Base-by-base conservation (phyloP, 2,329 filamentous ascomycete species). In the Pyrenochaeta sp. region DNA sequence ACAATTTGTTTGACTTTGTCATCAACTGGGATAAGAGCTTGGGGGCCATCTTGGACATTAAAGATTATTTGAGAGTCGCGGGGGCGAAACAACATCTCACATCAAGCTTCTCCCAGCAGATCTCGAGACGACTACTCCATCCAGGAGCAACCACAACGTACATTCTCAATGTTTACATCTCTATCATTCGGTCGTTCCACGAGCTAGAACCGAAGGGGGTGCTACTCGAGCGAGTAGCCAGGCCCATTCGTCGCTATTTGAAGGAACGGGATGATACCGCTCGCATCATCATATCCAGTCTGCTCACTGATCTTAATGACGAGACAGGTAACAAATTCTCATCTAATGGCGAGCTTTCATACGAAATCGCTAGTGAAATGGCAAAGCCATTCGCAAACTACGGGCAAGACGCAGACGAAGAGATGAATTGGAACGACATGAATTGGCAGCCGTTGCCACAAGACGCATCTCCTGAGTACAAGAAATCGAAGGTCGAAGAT, bases 391-490 rank as follows among this genome's bases (percentile, higher is more conserved):
- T 84, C 9, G 81, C 82, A 17, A 77, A 80, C 7, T 84, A 87
- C 21, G 87, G 57, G 63, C 62, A 80, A 66, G 71, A 83, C 58
- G 62, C 76, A 15, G 75, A 81, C 32, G 79, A 83, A n/a, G 90
- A 91, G 46, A 82, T 95, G 14, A 91, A 96, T 73, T 98, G 91
- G 89, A 85, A 92, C 68, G 93, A 99, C 73, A 90, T 97, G 88
- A 85, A 87, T 7, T 99, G 95, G 95, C 82, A 92, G 31, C 95
- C 95, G 1, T 91, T 97, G 66, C 95, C 95, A 0, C 88, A 96
- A 33, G 95, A 99, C 71, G 95, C 95, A 1, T 92, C 92, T 9
- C 90, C 92, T 3, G 79, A 97, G 71, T 97, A 97, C 79, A 92
- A 90, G 69, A 89, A 92, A 53, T 91, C 91, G 10, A 96, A 91